A percentile compares a stretch with the other conserved stretches of the same genome.
These are phyloP conservation scores for Stemphylium vesicarium DNA, from an alignment of 2,329 filamentous ascomycete species.

Conservation along the genomic window DNA sequence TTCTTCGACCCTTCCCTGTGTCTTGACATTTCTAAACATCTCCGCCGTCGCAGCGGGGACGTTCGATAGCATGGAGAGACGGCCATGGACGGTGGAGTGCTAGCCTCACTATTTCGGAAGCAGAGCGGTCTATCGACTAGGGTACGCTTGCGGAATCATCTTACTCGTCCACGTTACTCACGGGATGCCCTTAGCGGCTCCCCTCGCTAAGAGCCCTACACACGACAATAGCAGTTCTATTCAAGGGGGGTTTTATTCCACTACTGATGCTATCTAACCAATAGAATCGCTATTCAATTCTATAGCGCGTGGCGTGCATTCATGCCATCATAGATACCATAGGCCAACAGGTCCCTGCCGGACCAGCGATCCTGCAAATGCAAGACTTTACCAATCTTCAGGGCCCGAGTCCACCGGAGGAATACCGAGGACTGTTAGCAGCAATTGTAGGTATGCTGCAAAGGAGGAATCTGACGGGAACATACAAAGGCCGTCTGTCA, in stretches of 20 bases:
- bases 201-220: conserved; percentile 15
- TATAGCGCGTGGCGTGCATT: conserved; percentile 21
- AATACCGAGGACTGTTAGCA: conserved; percentile 24
- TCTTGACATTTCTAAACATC: conserved; percentile 25
- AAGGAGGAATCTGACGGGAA: conserved; percentile 22
- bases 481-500: conserved; percentile 21
- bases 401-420: conserved; percentile 2
- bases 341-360: neutral
- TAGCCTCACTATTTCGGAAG: conserved; percentile 42
- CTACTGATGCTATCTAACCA: conserved; percentile 20
- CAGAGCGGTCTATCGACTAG: conserved; percentile 26
- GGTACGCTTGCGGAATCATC: conserved; percentile 26
- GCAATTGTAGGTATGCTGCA: conserved; percentile 27
- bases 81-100: conserved; percentile 34
- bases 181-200: conserved; percentile 31
- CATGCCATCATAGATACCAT: conserved; percentile 7
- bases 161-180: conserved; percentile 46
- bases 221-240: conserved; percentile 16
- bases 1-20: conserved; percentile 19
- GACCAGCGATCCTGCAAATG: conserved; percentile 1
- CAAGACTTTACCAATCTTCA: conserved; percentile 2
- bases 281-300: conserved; percentile 20
- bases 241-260: conserved; percentile 21
- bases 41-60: conserved; percentile 28
- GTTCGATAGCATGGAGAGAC: conserved; percentile 38